phyloP scores from a whole-genome alignment of 306 rosid species.

The Chamaecrista fasciculata region DNA sequence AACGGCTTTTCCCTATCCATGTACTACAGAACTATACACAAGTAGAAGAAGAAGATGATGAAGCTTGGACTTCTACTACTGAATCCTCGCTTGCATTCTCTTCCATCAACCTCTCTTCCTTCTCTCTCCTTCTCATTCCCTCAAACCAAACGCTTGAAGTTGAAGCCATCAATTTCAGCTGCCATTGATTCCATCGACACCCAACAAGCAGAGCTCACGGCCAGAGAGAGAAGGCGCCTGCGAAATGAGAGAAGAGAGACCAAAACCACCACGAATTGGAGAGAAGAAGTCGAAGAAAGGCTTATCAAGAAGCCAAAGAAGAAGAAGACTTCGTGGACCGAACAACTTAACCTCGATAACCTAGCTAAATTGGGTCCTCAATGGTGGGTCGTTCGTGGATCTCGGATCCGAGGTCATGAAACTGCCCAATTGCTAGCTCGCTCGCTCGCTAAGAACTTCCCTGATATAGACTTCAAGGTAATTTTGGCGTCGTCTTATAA shows the following conservation, averaged over 20 bases:
- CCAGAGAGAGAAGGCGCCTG: constrained; percentile 63
- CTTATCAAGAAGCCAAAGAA: constrained; percentile 73
- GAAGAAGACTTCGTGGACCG: constrained; percentile 58
- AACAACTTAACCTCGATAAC: constrained; percentile 70
- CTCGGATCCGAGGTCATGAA: constrained; percentile 54
- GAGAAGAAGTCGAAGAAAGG: constrained; percentile 71
- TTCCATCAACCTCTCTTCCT: constrained; percentile 28
- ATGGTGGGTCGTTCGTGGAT: constrained; percentile 74
- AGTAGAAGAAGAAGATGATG: constrained; percentile 37
- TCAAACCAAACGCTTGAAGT: constrained; percentile 20
- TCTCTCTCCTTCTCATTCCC: constrained; percentile 22
- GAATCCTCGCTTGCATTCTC: constrained; percentile 46
- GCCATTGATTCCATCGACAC: constrained; percentile 37
- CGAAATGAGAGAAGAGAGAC: constrained; percentile 73
- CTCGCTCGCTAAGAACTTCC: constrained; percentile 54
- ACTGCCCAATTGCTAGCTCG: constrained; percentile 66
- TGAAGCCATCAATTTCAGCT: constrained; percentile 46
- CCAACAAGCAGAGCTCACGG: constrained; percentile 47
- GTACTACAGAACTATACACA: not conserved
- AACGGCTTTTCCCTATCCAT: not conserved
- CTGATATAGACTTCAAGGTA: constrained; percentile 65
- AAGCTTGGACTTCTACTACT: constrained; percentile 49
- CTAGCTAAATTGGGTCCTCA: constrained; percentile 74
- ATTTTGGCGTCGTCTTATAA: not conserved
- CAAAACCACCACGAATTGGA: constrained; percentile 58